Evolutionary conservation across 495 filamentous ascomycete species (phyloP).

Genomic region (Acidomyces sp.): DNA sequence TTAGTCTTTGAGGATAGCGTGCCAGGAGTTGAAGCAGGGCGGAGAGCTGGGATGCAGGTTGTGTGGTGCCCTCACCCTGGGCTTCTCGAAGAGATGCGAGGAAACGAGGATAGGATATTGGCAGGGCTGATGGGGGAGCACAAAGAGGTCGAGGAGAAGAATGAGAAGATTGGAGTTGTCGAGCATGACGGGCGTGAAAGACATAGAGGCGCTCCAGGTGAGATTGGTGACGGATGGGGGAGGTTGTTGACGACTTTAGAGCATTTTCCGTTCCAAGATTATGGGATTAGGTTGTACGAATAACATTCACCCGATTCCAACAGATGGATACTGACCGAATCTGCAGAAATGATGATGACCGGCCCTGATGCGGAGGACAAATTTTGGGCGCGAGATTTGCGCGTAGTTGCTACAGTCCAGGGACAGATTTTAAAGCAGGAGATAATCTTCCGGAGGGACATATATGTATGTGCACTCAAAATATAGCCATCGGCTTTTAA

Average conservation of each 20-base stretch:
- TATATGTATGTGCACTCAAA: too few relatives aligned
- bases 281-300: slow-evolving; percentile 15
- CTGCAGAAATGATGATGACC: too few relatives aligned
- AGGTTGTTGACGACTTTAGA: slow-evolving; percentile 16
- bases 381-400: too few relatives aligned
- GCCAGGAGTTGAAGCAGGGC: slow-evolving; percentile 78
- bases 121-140: slow-evolving; percentile 65
- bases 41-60: slow-evolving; percentile 89
- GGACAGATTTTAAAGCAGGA: too few relatives aligned
- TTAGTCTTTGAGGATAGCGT: slow-evolving; percentile 94
- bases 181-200: slow-evolving; percentile 22
- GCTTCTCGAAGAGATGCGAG: slow-evolving; percentile 59
- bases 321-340: too few relatives aligned
- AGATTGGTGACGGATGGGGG: slow-evolving; percentile 23
- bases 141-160: slow-evolving; percentile 37
- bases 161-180: slow-evolving; percentile 31
- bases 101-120: slow-evolving; percentile 67
- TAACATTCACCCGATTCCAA: not conserved
- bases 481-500: too few relatives aligned
- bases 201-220: slow-evolving; percentile 19
- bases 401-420: too few relatives aligned
- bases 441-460: too few relatives aligned
- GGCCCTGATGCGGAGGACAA: too few relatives aligned
- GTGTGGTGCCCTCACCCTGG: slow-evolving; percentile 83
- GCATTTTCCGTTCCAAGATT: slow-evolving; percentile 21